A percentile compares a stretch with the other conserved stretches of the same genome.
Evolutionary conservation across 2,329 filamentous ascomycete genomes (phyloP).

Genomic region (Paecilomyces fulvus): DNA sequence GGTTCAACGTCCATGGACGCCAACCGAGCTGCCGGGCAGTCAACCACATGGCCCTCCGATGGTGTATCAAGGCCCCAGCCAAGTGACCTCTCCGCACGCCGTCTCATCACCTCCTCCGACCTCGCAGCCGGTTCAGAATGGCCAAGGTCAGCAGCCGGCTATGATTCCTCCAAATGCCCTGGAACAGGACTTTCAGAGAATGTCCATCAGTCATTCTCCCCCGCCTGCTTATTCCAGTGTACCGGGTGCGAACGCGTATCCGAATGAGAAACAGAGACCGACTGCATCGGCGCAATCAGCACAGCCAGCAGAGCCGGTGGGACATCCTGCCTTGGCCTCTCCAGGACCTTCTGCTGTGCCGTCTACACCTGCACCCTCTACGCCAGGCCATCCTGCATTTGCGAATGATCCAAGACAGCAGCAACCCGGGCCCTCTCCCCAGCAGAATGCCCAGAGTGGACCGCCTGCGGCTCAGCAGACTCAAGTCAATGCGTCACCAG

Average conservation of each 20-base stretch:
- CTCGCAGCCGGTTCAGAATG: constrained; percentile 12
- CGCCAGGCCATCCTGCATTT: constrained; percentile 71
- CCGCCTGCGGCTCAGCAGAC: constrained; percentile 16
- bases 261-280: constrained; percentile 66
- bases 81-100: constrained; percentile 45
- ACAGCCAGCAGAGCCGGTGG: constrained; percentile 7
- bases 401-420: constrained; percentile 65
- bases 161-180: constrained; percentile 59
- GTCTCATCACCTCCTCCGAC: constrained; percentile 19
- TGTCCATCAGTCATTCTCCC: constrained; percentile 73
- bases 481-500: constrained; percentile 23
- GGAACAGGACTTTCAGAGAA: constrained; percentile 75
- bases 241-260: constrained; percentile 49
- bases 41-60: constrained; percentile 84
- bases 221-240: constrained; percentile 94
- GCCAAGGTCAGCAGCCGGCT: constrained; percentile 12
- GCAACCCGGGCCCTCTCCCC: constrained; percentile 20
- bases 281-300: constrained; percentile 17
- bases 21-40: constrained; percentile 79
- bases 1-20: constrained; percentile 71
- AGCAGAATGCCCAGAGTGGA: constrained; percentile 31
- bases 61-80: constrained; percentile 78
- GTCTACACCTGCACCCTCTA: constrained; percentile 24
- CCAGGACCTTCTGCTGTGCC: constrained; percentile 15
- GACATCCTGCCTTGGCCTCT: constrained; percentile 18